A percentile compares a stretch with the other conserved stretches of the same genome.
phyloP scores from a whole-genome alignment of 2,329 filamentous ascomycete species.

The Fulvia fulva region DNA sequence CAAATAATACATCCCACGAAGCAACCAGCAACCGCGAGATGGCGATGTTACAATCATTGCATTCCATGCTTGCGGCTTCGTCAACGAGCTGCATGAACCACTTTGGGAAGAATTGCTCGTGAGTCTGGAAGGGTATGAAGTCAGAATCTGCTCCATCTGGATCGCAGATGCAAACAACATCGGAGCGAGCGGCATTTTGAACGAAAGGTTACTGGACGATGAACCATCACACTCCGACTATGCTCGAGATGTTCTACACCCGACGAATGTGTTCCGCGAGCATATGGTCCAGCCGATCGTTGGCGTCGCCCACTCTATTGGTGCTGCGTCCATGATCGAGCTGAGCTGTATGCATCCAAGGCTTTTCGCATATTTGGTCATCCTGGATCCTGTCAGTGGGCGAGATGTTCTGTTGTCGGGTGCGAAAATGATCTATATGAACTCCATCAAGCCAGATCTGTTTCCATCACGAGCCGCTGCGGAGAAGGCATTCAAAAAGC shows the following conservation, averaged over 20 bases:
- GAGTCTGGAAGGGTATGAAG: no score
- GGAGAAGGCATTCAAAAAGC: background rate
- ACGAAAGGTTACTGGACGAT: slow-evolving; percentile 70
- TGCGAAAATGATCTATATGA: background rate
- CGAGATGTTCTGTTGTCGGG: slow-evolving; percentile 52
- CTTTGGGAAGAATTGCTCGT: no score
- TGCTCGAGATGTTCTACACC: slow-evolving; percentile 72
- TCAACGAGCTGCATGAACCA: no score
- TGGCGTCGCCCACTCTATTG: slow-evolving; percentile 85
- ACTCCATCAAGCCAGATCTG: background rate
- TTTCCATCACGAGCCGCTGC: background rate
- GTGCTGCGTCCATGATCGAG: slow-evolving; percentile 54
- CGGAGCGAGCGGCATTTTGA: slow-evolving; percentile 64
- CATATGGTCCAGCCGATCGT: slow-evolving; percentile 75
- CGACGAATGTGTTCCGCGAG: slow-evolving; percentile 74
- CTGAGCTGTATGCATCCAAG: slow-evolving; percentile 6
- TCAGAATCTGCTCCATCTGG: no score
- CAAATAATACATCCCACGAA: slow-evolving; percentile 25
- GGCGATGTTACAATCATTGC: slow-evolving; percentile 28
- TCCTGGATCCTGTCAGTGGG: slow-evolving; percentile 72
- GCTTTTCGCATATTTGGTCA: slow-evolving; percentile 38
- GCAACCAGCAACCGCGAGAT: slow-evolving; percentile 13
- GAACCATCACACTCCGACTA: slow-evolving; percentile 84
- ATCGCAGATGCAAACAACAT: no score
- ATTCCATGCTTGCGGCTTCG: slow-evolving; percentile 22